Conservation (phyloP, 2,329 filamentous ascomycete species). For the Beauveria rudraprayagi region DNA sequence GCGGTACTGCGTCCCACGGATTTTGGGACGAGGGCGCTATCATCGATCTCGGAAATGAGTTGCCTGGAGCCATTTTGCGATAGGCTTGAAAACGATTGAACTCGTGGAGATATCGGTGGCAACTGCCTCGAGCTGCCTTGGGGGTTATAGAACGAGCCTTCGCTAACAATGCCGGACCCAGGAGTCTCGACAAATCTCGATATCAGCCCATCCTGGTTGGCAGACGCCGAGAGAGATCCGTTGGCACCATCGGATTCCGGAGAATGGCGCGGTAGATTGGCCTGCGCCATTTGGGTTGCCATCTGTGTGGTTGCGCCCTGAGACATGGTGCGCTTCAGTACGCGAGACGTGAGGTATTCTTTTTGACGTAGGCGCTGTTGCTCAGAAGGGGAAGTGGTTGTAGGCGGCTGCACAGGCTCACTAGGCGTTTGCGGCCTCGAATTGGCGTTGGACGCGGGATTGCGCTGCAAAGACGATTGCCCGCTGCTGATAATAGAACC, state of each 20-base stretch:
- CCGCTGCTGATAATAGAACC: slow-evolving; percentile 42
- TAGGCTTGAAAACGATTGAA: slow-evolving; percentile 34
- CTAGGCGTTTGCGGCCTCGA: slow-evolving; percentile 29
- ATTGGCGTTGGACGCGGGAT: slow-evolving; percentile 14
- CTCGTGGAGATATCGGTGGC: slow-evolving; percentile 29
- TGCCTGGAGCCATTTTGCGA: slow-evolving; percentile 18
- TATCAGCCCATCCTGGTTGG: slow-evolving; percentile 41
- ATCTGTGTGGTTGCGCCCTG: slow-evolving; percentile 56
- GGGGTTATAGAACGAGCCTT: slow-evolving; percentile 44
- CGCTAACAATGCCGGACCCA: slow-evolving; percentile 40
- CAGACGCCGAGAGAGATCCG: slow-evolving; percentile 16
- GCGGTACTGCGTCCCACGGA: slow-evolving; percentile 31
- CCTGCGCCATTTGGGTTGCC: slow-evolving; percentile 45
- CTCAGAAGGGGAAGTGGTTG: slow-evolving; percentile 23
- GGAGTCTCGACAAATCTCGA: slow-evolving; percentile 51
- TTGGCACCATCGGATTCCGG: slow-evolving; percentile 23
- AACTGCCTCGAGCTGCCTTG: slow-evolving; percentile 23
- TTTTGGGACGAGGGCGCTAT: slow-evolving; percentile 41
- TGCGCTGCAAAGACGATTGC: slow-evolving; percentile 36
- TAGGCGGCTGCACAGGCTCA: slow-evolving; percentile 16
- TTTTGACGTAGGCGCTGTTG: slow-evolving; percentile 45
- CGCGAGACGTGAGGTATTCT: slow-evolving; percentile 57
- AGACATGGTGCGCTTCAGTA: slow-evolving; percentile 57
- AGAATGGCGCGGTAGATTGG: slow-evolving; percentile 30
- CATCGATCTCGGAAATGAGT: slow-evolving; percentile 22